These are phyloP conservation scores for Trichoderma atroviride DNA, from an alignment of 2,329 filamentous ascomycete genomes.

Conservation along the genomic window DNA sequence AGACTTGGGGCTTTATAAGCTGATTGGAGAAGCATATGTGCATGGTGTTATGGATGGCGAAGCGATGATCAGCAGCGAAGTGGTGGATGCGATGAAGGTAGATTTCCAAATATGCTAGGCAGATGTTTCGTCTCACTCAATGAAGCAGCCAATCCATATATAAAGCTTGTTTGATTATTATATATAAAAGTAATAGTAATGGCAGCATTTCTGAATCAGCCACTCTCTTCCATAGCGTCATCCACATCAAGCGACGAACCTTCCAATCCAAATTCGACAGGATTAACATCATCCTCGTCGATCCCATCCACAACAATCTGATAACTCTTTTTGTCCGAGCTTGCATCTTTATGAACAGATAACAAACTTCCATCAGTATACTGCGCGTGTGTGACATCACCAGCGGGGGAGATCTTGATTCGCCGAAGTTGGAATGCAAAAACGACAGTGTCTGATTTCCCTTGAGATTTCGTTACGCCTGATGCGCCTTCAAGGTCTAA, in stretches of 20 bases:
- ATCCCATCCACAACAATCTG: neutral
- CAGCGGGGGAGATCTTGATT: neutral
- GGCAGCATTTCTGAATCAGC: neutral
- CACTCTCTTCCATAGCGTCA: neutral
- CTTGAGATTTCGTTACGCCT: neutral
- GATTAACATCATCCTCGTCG: neutral
- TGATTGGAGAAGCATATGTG: slow-evolving; percentile 28
- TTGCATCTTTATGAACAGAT: neutral
- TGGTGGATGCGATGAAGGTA: neutral
- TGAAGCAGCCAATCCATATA: too few relatives aligned
- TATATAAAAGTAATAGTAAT: too few relatives aligned
- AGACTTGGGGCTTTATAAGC: slow-evolving; percentile 12
- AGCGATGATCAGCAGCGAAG: slow-evolving; percentile 11
- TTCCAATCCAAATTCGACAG: neutral
- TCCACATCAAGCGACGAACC: neutral
- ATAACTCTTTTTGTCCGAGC: neutral
- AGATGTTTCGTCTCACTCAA: neutral
- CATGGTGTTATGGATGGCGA: slow-evolving; percentile 29
- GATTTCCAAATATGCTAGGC: slow-evolving; percentile 2
- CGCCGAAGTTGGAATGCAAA: slow-evolving; percentile 7
- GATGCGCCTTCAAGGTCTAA: neutral
- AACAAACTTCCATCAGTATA: neutral
- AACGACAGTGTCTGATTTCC: neutral
- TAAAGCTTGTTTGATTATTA: too few relatives aligned
- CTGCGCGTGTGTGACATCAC: neutral